Base-by-base conservation (phyloP, 2,329 filamentous ascomycete genomes). In the Paradendryphiella salina region DNA sequence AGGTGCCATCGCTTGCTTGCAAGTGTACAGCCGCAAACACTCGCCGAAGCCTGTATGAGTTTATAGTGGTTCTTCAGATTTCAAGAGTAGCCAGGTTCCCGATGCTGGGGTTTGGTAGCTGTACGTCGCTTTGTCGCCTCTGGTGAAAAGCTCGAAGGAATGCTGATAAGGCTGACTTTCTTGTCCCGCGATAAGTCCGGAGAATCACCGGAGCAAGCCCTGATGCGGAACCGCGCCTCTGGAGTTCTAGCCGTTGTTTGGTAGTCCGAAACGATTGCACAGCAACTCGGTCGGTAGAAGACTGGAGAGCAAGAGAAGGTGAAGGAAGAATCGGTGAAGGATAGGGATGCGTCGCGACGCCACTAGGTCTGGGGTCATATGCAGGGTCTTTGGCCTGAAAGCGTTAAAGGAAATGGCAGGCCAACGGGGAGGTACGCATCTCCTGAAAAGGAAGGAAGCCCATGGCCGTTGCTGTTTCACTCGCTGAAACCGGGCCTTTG, bases 1-100 rank as follows among this genome's bases (percentile, higher is more conserved):
- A 36, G 64, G 64, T 42, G 70, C 63, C 70, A 73, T 71, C 26
- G 37, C 37, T 41, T 26, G 34, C 18, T 37, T 10, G 4, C 20
- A 9, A 17, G 14, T 48, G 13, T 8, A 17, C n/a, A 38, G 49
- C 18, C 15, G 14, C 20, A 21, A 29, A 28, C 4, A 18, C n/a
- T 18, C 18, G 20, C 33, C 3, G 6, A 23, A 7, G 8, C 4
- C n/a, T 11, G 18, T 8, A 4, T 29, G 13, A n/a, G n/a, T 21
- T 15, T n/a, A 20, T 23, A 26, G 8, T 4, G 3, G 3, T 10
- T 3, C 21, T 18, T 8, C n/a, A 11, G 14, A 13, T 13, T 7
- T 8, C 13, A 1, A n/a, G 20, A 13, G 17, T 18, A 20, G 17
- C 2, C 11, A 7, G 18, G 11, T 21, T 39, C 7, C 26, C 5